phyloP scores from a whole-genome alignment of 2,329 filamentous ascomycete species.

The Reticulascus tulasneorum region DNA sequence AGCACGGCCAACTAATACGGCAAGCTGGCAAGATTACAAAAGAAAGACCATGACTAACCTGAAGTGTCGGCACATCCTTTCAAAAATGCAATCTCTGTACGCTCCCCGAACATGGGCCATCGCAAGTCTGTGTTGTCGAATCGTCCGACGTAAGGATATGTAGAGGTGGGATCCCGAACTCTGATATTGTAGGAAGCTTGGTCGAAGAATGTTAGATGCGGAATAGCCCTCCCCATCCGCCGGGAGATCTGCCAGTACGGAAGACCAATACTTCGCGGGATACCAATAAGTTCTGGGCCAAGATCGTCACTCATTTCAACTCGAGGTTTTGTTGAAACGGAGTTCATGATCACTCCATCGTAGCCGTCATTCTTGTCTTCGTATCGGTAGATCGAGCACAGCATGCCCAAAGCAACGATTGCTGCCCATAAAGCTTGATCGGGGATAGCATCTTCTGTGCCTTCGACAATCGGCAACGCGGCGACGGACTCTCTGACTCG shows the following conservation, averaged over 20 bases:
- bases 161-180: constrained; percentile 43
- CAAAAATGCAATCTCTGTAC: constrained; percentile 47
- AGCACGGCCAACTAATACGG: neutral
- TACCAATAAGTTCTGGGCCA: constrained; percentile 44
- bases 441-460: constrained; percentile 45
- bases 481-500: constrained; percentile 47
- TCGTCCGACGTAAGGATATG: constrained; percentile 44
- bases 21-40: neutral
- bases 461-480: constrained; percentile 43
- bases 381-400: constrained; percentile 51
- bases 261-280: constrained; percentile 44
- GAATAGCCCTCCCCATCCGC: constrained; percentile 47
- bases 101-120: constrained; percentile 52
- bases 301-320: constrained; percentile 47
- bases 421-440: constrained; percentile 51
- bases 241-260: constrained; percentile 47
- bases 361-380: constrained; percentile 49
- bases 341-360: constrained; percentile 39
- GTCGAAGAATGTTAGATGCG: constrained; percentile 49
- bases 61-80: constrained; percentile 46
- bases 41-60: constrained; percentile 19
- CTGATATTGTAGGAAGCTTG: constrained; percentile 51
- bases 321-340: constrained; percentile 28
- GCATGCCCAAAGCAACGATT: constrained; percentile 46
- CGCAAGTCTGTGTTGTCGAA: constrained; percentile 51